These are phyloP conservation scores for Boletus subparvulus DNA, from an alignment of 768 basidiomycete species.

Conservation along the genomic window DNA sequence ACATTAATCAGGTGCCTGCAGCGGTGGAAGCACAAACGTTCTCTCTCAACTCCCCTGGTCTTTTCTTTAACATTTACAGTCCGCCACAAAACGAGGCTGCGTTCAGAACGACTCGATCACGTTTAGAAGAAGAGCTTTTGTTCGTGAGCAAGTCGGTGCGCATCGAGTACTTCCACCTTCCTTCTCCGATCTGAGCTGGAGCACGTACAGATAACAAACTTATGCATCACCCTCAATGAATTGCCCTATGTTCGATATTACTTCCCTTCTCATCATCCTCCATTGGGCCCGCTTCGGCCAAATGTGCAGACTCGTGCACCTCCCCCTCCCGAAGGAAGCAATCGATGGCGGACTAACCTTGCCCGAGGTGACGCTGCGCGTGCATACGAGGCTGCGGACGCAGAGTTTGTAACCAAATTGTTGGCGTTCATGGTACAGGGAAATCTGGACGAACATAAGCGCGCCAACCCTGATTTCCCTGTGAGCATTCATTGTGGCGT, in stretches of 20 bases:
- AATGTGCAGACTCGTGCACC: constrained; percentile 62
- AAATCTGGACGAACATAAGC: constrained; percentile 85
- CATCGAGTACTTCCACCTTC: not conserved
- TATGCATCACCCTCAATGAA: constrained; percentile 88
- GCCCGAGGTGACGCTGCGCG: constrained; percentile 71
- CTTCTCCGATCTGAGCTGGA: constrained; percentile 3
- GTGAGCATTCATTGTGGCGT: constrained; percentile 45
- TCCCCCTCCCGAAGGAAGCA: constrained; percentile 59
- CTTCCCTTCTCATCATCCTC: constrained; percentile 75
- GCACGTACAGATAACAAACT: constrained; percentile 68
- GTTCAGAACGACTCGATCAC: constrained; percentile 62
- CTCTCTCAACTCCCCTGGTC: constrained; percentile 69
- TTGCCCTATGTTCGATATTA: constrained; percentile 94
- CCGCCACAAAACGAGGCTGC: constrained; percentile 74
- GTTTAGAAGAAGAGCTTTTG: constrained; percentile 85
- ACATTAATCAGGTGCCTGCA: constrained; percentile 33
- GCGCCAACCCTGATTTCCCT: constrained; percentile 81
- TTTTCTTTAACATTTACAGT: constrained; percentile 89
- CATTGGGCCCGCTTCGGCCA: constrained; percentile 81
- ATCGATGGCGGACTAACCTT: constrained; percentile 79
- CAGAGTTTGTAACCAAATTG: constrained; percentile 76
- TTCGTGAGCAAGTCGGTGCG: constrained; percentile 69
- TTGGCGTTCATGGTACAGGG: constrained; percentile 85
- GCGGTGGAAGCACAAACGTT: constrained; percentile 87
- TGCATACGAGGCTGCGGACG: constrained; percentile 65